Base-by-base conservation (phyloP, 257 asterid genomes). In the Solanum stenotomum region DNA sequence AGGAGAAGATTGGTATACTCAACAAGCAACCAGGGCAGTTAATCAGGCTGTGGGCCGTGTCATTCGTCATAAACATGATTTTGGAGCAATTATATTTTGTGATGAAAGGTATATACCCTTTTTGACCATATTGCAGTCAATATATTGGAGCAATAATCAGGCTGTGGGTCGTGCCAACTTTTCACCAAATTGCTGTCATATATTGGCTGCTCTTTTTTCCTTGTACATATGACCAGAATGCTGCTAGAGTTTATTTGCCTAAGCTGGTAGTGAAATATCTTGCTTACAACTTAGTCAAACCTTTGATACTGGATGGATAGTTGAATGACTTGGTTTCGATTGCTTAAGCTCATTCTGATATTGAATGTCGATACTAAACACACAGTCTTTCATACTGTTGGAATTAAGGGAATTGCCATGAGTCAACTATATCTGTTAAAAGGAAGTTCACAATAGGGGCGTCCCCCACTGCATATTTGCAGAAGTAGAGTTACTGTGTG, bases 41-140 rank as follows among this genome's bases (percentile, higher is more conserved):
- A 97, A 97, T 93, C 99, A 97, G 96, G 99, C 99, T 78, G 98
- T 97, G 35, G 99, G 99, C 78, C 99, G 99, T 78, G 99, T 97
- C 90, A 96, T 97, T 89, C 99, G 99, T 89, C 99, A 97, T 91
- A 94, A 85, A 88, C 95, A 96, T 94, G 99, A 97, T 94, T 97
- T 94, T 89, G 99, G 99, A 89, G 99, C 99, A 85, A 95, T 97
- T 84, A 94, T 97, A 86, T 93, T 96, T 92, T 97, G 99, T 44
- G 99, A 97, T 90, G 99, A 97, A 91, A 97, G 99, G 99, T 96
- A 87, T 79, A 85, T 75, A 75, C 29, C 83, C 46, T 83, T 67
- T 67, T 84, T 56, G 38, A 31, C 75, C 83, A 79, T 65, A 71
- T 33, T 88, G 13, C 23, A 5, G 11, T 77, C 76, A 42, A 42